Conservation (phyloP, 495 filamentous ascomycete species). For the Cercophora sp. region DNA sequence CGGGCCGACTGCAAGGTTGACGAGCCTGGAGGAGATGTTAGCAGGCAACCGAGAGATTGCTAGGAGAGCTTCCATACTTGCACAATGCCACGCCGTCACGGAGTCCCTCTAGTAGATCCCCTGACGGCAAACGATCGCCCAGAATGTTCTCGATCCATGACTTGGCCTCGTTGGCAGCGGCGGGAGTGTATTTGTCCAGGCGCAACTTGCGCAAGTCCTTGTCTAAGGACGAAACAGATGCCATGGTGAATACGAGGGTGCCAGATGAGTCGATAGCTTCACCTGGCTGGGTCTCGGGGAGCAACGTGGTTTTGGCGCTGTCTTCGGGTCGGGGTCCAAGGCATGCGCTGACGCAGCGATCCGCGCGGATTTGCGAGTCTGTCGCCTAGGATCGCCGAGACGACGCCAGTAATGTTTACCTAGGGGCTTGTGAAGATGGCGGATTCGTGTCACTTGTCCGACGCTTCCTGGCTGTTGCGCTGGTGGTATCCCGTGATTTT, state of each 20-base stretch:
- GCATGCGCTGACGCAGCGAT: constrained; percentile 3
- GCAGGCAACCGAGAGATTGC: too few species aligned
- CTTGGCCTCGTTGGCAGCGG: constrained; percentile 80
- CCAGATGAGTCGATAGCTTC: too few species aligned
- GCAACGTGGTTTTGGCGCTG: too few species aligned
- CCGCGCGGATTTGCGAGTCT: too few species aligned
- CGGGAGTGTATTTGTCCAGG: constrained; percentile 88
- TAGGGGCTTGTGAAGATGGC: too few species aligned
- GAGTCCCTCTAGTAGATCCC: constrained; percentile 77
- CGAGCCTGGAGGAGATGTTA: constrained; percentile 68
- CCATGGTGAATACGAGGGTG: constrained; percentile 58
- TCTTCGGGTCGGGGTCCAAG: constrained; percentile 5
- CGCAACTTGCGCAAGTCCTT: constrained; percentile 93
- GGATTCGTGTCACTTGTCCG: too few species aligned
- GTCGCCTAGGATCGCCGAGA: too few species aligned
- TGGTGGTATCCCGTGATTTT: too few species aligned
- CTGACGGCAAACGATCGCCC: constrained; percentile 63
- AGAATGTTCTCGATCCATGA: constrained; percentile 84
- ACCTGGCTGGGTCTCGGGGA: too few species aligned
- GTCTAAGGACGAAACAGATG: constrained; percentile 90
- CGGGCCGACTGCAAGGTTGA: constrained; percentile 73
- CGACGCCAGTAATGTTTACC: too few species aligned
- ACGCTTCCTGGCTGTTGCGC: too few species aligned
- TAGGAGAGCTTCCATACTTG: too few species aligned
- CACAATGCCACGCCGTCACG: constrained; percentile 90